A percentile compares a stretch with the other conserved stretches of the same genome.
Conservation (phyloP, 331 rosid species). For the Quercus phellos region DNA sequence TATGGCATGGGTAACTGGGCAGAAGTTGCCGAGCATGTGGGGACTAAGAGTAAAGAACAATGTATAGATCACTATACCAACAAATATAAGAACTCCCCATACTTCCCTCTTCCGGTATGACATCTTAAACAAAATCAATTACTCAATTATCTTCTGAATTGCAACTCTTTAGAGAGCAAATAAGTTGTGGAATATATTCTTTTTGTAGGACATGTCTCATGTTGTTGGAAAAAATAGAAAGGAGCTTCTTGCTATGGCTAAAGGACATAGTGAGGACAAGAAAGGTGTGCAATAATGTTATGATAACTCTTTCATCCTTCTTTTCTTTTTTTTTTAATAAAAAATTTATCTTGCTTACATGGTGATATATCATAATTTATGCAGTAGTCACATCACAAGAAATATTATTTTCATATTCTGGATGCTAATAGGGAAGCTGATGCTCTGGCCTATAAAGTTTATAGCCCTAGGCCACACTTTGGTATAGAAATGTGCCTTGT, state of each 20-base stretch:
- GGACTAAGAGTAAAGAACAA: conserved; percentile 87
- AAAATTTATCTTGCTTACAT: conserved; percentile 11
- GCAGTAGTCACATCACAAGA: background rate
- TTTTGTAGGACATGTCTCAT: conserved; percentile 88
- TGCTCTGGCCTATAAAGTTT: conserved; percentile 4
- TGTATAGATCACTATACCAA: conserved; percentile 85
- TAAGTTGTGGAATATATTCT: conserved; percentile 22
- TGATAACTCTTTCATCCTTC: background rate
- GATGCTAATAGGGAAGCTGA: conserved; percentile 1
- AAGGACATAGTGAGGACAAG: conserved; percentile 87
- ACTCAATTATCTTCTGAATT: conserved; percentile 6
- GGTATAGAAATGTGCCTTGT: background rate
- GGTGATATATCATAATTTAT: background rate
- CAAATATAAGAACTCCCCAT: conserved; percentile 69
- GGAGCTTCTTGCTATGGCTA: conserved; percentile 98
- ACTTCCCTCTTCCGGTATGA: conserved; percentile 93
- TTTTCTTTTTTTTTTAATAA: background rate
- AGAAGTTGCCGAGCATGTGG: conserved; percentile 99
- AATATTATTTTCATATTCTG: background rate
- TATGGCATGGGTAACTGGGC: conserved; percentile 97
- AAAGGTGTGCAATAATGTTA: conserved; percentile 55
- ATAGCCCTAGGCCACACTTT: background rate
- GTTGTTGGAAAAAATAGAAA: conserved; percentile 91
- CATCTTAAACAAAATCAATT: conserved; percentile 18
- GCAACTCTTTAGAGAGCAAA: conserved; percentile 16